phyloP scores from a whole-genome alignment of 23 red algal species.

The Agarophyton chilense region DNA sequence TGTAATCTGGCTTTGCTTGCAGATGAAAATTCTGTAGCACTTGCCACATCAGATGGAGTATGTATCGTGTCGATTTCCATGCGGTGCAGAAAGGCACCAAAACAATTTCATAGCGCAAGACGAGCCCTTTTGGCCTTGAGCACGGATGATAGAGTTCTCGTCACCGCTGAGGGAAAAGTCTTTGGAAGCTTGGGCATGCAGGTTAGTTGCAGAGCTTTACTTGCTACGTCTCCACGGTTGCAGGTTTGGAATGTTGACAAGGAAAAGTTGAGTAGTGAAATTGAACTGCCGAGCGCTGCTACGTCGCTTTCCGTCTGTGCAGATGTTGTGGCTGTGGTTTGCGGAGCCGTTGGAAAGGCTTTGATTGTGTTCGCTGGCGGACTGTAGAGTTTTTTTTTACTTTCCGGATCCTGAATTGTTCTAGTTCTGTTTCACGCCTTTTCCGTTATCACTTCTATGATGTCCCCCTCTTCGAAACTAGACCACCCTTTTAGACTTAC shows the following conservation, averaged over 20 bases:
- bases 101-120: constrained; percentile 18
- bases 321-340: constrained; percentile 30
- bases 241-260: constrained; percentile 32
- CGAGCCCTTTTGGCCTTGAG: constrained; percentile 19
- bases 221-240: not conserved
- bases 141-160: constrained; percentile 28
- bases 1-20: constrained; percentile 17
- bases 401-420: too few species aligned
- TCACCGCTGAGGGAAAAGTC: constrained; percentile 41
- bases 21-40: constrained; percentile 6
- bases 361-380: constrained; percentile 24
- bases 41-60: constrained; percentile 39
- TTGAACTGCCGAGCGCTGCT: constrained; percentile 2
- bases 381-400: not conserved
- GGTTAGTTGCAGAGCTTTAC: constrained; percentile 10
- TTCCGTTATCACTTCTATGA: constrained; percentile 43
- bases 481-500: constrained; percentile 66
- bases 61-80: not conserved
- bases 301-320: constrained; percentile 37
- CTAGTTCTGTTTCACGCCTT: not conserved
- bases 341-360: constrained; percentile 32
- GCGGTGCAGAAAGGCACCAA: not conserved
- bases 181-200: constrained; percentile 35
- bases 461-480: constrained; percentile 61
- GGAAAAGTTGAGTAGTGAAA: not conserved